Evolutionary conservation across 2,329 filamentous ascomycete genomes (phyloP), one percentile per base, ranked within the genome.

Genomic region (Hymenotorrendiella dingleyae): DNA sequence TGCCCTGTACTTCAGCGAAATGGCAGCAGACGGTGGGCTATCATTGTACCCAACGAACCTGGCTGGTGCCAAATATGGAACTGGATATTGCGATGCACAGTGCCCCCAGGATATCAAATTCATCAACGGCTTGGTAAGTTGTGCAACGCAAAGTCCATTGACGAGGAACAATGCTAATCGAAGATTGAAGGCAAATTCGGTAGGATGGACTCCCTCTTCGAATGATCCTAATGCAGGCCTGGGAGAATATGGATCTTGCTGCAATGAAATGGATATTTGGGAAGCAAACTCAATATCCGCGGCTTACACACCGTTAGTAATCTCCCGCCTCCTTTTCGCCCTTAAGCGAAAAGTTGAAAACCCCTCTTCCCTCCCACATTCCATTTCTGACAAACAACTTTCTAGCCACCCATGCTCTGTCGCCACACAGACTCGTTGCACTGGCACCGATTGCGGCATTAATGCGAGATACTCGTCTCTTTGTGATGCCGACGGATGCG

Each of bases 211-310:
- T 12, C 57, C 71, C 12, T 69, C 70, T 1, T 41, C 50, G n/a
- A 73, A 65, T 45, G 71, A 76, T 57, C 53, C 58, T 41, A 78
- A 78, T 57, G 67, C 73, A 22, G 77, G 76, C 43, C 54, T 60
- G 22, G 75, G 74, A 34, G 61, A 65, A 34, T 67, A 72, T 41
- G 80, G 81, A 52, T 68, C 78, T 30, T 84, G 80, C 71, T 84
- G 80, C 62, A 66, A 72, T 32, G 81, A 84, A 64, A 80, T 85
- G 73, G 80, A 84, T 56, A 72, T 80, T 59, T 81, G 77, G 77
- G 78, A 82, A 60, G 76, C 76, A 36, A 81, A 82, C 66, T 69
- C 64, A 44, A 68, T 78, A 54, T 72, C 76, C 17, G 69, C 67
- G 17, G 78, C 77, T 17, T 70, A 71, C 52, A 82, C 78, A 12